Percentiles rank a stretch among this genome's conserved stretches.
phyloP scores from a whole-genome alignment of 2,329 filamentous ascomycete genomes.

The Plectosphaerella sp. region DNA sequence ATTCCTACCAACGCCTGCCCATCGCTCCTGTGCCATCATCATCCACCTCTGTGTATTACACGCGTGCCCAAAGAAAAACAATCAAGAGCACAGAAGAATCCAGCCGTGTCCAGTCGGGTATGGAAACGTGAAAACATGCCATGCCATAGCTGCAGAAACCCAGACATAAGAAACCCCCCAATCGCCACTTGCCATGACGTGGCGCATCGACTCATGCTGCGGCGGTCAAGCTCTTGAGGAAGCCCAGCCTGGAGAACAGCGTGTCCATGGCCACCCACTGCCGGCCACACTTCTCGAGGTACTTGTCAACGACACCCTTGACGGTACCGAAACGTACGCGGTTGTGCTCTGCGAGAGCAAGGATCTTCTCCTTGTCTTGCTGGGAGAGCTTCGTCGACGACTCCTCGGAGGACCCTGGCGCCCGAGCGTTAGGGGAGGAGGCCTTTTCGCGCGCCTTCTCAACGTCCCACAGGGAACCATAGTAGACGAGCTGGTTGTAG shows the following conservation, averaged over 20 bases:
- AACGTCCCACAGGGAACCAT: slow-evolving; percentile 80
- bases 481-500: slow-evolving; percentile 93
- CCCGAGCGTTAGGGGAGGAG: slow-evolving; percentile 39
- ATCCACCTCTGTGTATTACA: no score
- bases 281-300: slow-evolving; percentile 83
- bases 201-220: not conserved
- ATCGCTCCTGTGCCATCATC: no score
- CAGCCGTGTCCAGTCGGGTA: no score
- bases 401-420: slow-evolving; percentile 16
- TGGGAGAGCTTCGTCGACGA: slow-evolving; percentile 30
- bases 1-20: no score
- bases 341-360: slow-evolving; percentile 77
- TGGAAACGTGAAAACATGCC: no score
- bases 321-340: slow-evolving; percentile 71
- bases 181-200: not conserved
- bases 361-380: slow-evolving; percentile 57
- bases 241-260: slow-evolving; percentile 68
- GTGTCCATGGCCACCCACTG: slow-evolving; percentile 94
- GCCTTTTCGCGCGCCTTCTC: slow-evolving; percentile 66
- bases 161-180: no score
- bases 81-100: no score
- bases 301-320: slow-evolving; percentile 72
- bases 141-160: no score
- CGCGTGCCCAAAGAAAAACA: no score
- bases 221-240: slow-evolving; percentile 28